A percentile compares a stretch with the other conserved stretches of the same genome.
These are phyloP conservation scores for Phaffia rhodozyma DNA, from an alignment of 1,284 basidiomycete genomes.

Conservation along the genomic window DNA sequence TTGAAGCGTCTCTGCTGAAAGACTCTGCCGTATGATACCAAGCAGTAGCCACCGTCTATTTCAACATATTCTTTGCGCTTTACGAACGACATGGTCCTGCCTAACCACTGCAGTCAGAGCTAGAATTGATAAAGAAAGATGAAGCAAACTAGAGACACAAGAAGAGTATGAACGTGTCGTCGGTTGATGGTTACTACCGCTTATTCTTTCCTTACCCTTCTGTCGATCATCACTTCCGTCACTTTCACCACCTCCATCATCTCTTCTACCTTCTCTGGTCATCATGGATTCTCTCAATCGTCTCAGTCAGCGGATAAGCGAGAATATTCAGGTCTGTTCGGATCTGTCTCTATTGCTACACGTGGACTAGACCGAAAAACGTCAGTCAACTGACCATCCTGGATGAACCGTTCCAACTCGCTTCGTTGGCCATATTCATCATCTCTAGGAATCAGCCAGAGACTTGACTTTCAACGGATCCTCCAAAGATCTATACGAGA, in stretches of 20 bases:
- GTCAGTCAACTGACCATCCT: too few relatives aligned
- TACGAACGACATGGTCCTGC: too few relatives aligned
- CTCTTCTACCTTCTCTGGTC: neutral
- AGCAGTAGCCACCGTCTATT: too few relatives aligned
- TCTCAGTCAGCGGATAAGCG: slow-evolving; percentile 35
- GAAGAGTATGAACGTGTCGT: too few relatives aligned
- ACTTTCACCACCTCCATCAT: neutral
- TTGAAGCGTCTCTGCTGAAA: too few relatives aligned
- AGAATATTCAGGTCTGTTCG: slow-evolving; percentile 33
- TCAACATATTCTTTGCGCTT: too few relatives aligned
- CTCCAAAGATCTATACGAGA: slow-evolving; percentile 28
- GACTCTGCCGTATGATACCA: too few relatives aligned
- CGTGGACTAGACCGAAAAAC: neutral
- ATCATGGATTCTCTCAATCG: slow-evolving; percentile 26
- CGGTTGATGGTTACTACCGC: too few relatives aligned
- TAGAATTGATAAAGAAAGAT: too few relatives aligned
- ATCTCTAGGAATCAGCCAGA: slow-evolving; percentile 32
- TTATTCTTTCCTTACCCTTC: neutral
- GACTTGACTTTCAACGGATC: slow-evolving; percentile 28
- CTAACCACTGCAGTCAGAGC: too few relatives aligned
- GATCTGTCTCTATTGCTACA: neutral
- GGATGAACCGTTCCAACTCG: too few relatives aligned
- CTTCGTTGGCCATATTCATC: neutral
- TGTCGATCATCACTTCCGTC: neutral
- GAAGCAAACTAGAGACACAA: too few relatives aligned